Evolutionary conservation across 2,329 filamentous ascomycete species (phyloP), one percentile per base, ranked within the genome.

Genomic region (Fonsecaea monophora): DNA sequence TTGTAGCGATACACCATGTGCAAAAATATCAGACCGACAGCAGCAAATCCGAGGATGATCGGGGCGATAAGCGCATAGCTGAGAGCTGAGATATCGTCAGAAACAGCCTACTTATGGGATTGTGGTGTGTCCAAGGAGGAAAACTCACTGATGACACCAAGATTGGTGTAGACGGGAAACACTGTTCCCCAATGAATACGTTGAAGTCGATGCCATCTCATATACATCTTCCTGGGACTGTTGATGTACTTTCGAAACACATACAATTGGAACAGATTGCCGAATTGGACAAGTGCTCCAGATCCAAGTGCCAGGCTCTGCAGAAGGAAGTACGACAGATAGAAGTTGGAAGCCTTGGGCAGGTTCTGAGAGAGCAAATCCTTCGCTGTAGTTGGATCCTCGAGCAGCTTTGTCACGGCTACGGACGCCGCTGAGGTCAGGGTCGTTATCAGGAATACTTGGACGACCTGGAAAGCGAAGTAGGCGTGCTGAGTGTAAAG

Each of bases 261-360:
- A 18, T 70, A 62, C 38, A 69, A 70, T 4, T 92, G 90, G 68
- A 94, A 88, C 1, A 89, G 40, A 34, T 64, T 68, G 60, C 55
- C 65, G 30, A 67, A 65, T 34, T 69, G 71, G 37, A 70, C 62
- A 15, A 73, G 65, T 10, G 48, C 50, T 25, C 18, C n/a, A 94
- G 85, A 73, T 90, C 86, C 67, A 30, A 66, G 61, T 3, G 64
- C 90, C 53, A 98, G 77, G 37, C 94, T 95, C 77, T 98, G 94
- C 0, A 99, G 88, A n/a, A 98, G 86, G 73, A 98, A 96, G 81
- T 97, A 99, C 0, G 90, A 93, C 7, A 98, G 90, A 78, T 97
- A 99, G 75, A 97, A 96, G 78, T 96, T 98, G 65, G 92, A 94
- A 0, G 93, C 90, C 70, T 89, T 91, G n/a, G 95, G 95, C 2